Percentiles rank a stretch among this genome's conserved stretches.
phyloP scores from a whole-genome alignment of 1,284 basidiomycete species.

The Termitomyces sp. region DNA sequence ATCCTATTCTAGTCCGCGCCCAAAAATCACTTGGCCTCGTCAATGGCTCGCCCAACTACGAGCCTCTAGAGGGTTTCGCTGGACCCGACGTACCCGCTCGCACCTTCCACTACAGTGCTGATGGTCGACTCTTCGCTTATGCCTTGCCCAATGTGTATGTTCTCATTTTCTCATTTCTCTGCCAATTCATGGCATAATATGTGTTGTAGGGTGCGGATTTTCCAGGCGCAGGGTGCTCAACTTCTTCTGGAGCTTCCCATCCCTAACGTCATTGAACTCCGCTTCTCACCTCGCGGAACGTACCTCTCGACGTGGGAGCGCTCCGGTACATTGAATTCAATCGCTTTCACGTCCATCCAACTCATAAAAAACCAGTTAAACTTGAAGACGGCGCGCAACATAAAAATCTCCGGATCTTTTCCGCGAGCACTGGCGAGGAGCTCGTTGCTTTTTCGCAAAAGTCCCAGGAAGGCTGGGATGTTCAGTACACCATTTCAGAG shows the following conservation, averaged over 20 bases:
- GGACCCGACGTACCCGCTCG: slow-evolving; percentile 66
- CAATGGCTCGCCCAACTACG: slow-evolving; percentile 76
- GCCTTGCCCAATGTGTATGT: slow-evolving; percentile 71
- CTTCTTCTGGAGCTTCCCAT: slow-evolving; percentile 67
- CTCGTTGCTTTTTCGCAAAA: slow-evolving; percentile 82
- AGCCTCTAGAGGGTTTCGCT: slow-evolving; percentile 60
- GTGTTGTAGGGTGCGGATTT: slow-evolving; percentile 61
- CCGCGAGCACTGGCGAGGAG: slow-evolving; percentile 76
- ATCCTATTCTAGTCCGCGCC: slow-evolving; percentile 66
- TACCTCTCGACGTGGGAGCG: slow-evolving; percentile 95
- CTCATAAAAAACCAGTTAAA: slow-evolving; percentile 42
- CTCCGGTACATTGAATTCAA: slow-evolving; percentile 42
- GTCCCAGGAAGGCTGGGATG: slow-evolving; percentile 78
- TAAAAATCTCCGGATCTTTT: slow-evolving; percentile 87
- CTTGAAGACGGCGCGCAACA: slow-evolving; percentile 79
- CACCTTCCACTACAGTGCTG: slow-evolving; percentile 80
- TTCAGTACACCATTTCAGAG: slow-evolving; percentile 92
- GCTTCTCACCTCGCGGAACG: slow-evolving; percentile 89
- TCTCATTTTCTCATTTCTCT: slow-evolving; percentile 17
- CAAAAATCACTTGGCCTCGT: slow-evolving; percentile 91
- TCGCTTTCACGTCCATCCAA: slow-evolving; percentile 9
- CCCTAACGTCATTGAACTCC: slow-evolving; percentile 76
- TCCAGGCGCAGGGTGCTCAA: slow-evolving; percentile 70
- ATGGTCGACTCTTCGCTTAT: slow-evolving; percentile 87
- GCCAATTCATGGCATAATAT: slow-evolving; percentile 12